Conservation (phyloP, 2,329 filamentous ascomycete genomes). For the Ceratocystis diversiconidia region DNA sequence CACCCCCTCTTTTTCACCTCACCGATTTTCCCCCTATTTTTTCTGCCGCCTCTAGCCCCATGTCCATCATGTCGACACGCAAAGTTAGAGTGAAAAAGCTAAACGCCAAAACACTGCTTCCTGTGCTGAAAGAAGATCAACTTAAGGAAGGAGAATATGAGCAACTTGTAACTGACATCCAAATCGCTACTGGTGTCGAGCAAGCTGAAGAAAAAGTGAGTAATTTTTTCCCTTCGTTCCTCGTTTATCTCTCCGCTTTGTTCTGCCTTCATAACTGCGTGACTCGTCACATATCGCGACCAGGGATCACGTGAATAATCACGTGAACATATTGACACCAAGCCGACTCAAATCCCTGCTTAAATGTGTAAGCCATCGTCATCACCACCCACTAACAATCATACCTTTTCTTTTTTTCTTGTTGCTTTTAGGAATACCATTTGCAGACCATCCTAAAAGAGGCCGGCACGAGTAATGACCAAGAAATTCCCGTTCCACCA, state of each 20-base stretch:
- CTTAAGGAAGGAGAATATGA: conserved; percentile 80
- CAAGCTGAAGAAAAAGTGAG: conserved; percentile 94
- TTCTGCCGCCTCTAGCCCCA: conserved; percentile 17
- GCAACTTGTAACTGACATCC: conserved; percentile 62
- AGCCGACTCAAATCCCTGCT: conserved; percentile 9
- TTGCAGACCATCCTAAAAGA: conserved; percentile 63
- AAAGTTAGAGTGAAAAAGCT: conserved; percentile 81
- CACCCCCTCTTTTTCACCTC: conserved; percentile 25
- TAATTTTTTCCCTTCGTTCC: conserved; percentile 26
- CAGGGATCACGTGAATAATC: conserved; percentile 35
- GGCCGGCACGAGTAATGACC: conserved; percentile 40
- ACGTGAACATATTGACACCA: conserved; percentile 26
- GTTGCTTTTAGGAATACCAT: conserved; percentile 68
- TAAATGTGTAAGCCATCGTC: not conserved
- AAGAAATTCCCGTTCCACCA: conserved; percentile 52
- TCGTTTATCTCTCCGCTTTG: not conserved
- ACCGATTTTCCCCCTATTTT: conserved; percentile 20
- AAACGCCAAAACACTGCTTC: conserved; percentile 75
- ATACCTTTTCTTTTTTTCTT: not conserved
- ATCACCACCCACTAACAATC: not conserved
- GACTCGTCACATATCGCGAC: conserved; percentile 18
- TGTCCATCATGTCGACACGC: conserved; percentile 44
- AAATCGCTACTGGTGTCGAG: conserved; percentile 94
- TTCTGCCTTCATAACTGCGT: conserved; percentile 14
- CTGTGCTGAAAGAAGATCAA: conserved; percentile 77